phyloP scores from a whole-genome alignment of 768 basidiomycete species.

The Cyclocybe cylindracea region DNA sequence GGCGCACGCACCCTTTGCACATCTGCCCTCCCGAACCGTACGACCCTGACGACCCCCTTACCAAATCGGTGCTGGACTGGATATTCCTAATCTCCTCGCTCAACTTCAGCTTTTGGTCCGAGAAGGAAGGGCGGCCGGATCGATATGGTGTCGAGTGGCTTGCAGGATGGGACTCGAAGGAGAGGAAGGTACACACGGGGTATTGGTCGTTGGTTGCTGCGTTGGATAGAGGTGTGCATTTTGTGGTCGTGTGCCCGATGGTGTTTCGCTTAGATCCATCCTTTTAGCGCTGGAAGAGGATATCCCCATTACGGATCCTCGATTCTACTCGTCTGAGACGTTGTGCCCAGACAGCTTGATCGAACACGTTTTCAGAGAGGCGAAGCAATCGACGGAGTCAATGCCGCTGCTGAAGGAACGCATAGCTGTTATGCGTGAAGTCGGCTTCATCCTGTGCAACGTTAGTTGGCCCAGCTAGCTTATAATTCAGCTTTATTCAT shows the following conservation, averaged over 20 bases:
- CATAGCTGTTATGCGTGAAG: constrained; percentile 75
- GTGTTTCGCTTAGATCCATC: background rate
- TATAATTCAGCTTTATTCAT: background rate
- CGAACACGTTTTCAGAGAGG: constrained; percentile 66
- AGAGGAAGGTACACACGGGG: constrained; percentile 65
- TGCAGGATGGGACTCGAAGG: constrained; percentile 57
- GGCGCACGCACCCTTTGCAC: constrained; percentile 78
- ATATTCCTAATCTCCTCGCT: constrained; percentile 85
- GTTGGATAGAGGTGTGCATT: constrained; percentile 67
- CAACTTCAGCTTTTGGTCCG: constrained; percentile 92
- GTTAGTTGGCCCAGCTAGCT: constrained; percentile 39
- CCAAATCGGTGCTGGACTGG: constrained; percentile 71
- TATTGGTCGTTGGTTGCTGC: constrained; percentile 90
- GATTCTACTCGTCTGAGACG: constrained; percentile 71
- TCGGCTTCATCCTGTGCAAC: constrained; percentile 68
- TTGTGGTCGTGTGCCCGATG: background rate
- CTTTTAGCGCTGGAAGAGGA: constrained; percentile 68
- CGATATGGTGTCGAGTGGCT: constrained; percentile 84
- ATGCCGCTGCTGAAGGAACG: constrained; percentile 75
- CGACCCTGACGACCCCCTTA: constrained; percentile 50
- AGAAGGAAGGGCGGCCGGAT: constrained; percentile 53
- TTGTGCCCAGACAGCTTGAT: constrained; percentile 74
- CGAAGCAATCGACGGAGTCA: constrained; percentile 54
- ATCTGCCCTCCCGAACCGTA: constrained; percentile 70
- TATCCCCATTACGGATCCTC: constrained; percentile 78